Evolutionary conservation across 352 stramenopile genomes (phyloP).

Genomic region (Blastocystis sp.): DNA sequence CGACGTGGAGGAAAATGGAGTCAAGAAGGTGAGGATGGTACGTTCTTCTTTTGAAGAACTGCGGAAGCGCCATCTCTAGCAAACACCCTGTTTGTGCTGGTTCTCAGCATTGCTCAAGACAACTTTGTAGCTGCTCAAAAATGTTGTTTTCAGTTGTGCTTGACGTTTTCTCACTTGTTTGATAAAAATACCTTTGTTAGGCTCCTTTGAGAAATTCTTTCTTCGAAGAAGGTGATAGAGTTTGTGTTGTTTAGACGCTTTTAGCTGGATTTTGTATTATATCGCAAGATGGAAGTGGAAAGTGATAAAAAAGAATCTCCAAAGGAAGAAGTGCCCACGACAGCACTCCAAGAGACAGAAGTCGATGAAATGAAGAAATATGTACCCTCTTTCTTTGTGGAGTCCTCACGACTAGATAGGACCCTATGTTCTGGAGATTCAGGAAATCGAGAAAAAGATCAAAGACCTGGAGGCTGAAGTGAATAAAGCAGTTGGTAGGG

Average conservation of each 20-base stretch:
- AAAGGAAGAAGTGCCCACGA: not conserved
- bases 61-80: not conserved
- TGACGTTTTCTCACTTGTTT: not conserved
- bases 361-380: constrained; percentile 60
- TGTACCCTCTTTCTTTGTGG: not conserved
- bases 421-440: constrained; percentile 90
- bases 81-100: not conserved
- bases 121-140: too few species aligned
- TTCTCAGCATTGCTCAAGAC: not conserved
- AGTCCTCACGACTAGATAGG: constrained; percentile 66
- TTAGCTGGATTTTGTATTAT: not conserved
- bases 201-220: not conserved
- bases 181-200: not conserved
- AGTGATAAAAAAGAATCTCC: not conserved
- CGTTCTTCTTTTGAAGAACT: not conserved
- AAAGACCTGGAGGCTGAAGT: constrained; percentile 88
- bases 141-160: not conserved
- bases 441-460: constrained; percentile 95
- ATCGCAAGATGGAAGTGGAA: constrained; percentile 24
- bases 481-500: constrained; percentile 76
- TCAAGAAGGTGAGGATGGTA: not conserved
- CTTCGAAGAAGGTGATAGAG: not conserved
- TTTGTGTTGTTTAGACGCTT: not conserved
- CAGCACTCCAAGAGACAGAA: not conserved
- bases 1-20: not conserved